Conservation (phyloP, 2,329 filamentous ascomycete genomes). For the Aureobasidium sp. region DNA sequence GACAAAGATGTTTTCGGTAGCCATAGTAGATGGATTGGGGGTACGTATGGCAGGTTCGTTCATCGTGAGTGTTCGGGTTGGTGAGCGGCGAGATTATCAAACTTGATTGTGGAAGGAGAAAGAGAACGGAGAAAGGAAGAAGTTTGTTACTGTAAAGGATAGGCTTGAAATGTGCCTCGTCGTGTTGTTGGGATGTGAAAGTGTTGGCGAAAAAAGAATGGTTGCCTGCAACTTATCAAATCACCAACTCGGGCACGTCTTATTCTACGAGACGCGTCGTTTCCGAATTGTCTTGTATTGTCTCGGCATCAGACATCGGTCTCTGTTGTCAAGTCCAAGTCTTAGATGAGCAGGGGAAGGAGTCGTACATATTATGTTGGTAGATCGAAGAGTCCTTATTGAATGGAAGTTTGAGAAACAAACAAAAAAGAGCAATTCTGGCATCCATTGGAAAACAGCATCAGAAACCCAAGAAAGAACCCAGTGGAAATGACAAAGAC, state of each 20-base stretch:
- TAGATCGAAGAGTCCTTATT: background rate
- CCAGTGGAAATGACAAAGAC: background rate
- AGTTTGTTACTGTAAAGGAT: too few relatives aligned
- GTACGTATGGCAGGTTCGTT: background rate
- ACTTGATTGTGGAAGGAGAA: too few relatives aligned
- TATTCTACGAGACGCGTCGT: too few relatives aligned
- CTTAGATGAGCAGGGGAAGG: background rate
- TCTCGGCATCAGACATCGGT: too few relatives aligned
- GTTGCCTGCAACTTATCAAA: too few relatives aligned
- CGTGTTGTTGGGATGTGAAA: too few relatives aligned
- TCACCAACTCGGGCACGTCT: too few relatives aligned
- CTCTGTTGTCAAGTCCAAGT: too few relatives aligned
- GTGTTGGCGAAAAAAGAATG: too few relatives aligned
- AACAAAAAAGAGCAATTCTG: background rate
- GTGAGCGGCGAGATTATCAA: background rate
- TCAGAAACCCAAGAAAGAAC: background rate
- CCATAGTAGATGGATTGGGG: background rate
- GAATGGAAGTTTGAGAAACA: background rate
- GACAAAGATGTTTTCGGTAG: background rate
- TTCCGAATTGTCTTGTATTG: too few relatives aligned
- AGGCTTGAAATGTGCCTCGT: too few relatives aligned
- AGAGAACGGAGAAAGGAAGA: background rate
- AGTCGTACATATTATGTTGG: background rate
- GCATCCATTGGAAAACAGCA: background rate
- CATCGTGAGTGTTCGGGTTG: background rate